A percentile compares a stretch with the other conserved stretches of the same genome.
These are phyloP conservation scores for Podospora fimiseda DNA, from an alignment of 495 filamentous ascomycete species.

Conservation along the genomic window DNA sequence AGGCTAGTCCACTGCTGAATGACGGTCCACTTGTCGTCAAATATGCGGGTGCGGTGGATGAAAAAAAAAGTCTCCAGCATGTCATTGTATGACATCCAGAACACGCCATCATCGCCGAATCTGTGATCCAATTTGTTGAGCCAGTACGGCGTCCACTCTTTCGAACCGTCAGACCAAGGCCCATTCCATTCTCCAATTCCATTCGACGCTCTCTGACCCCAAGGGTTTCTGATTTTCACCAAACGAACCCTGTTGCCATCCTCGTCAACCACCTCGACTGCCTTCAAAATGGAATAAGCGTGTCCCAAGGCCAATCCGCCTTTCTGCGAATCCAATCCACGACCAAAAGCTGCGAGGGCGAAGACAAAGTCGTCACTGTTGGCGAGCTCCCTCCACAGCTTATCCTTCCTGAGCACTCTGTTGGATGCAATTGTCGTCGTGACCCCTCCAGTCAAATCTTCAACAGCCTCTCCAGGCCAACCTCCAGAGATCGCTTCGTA, in stretches of 20 bases:
- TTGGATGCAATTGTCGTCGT: constrained; percentile 71
- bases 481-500: constrained; percentile 82
- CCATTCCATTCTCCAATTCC: constrained; percentile 65
- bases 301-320: constrained; percentile 70
- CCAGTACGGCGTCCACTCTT: constrained; percentile 89
- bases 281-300: constrained; percentile 84
- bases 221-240: constrained; percentile 77
- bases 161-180: constrained; percentile 83
- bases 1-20: constrained; percentile 80
- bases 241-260: constrained; percentile 38
- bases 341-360: constrained; percentile 60
- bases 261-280: constrained; percentile 66
- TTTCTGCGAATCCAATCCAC: constrained; percentile 44
- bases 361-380: constrained; percentile 84
- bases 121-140: constrained; percentile 69
- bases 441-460: constrained; percentile 89
- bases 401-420: constrained; percentile 80
- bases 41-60: constrained; percentile 81
- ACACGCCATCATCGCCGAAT: constrained; percentile 83
- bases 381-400: constrained; percentile 81
- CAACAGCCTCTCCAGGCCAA: constrained; percentile 79
- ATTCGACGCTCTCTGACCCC: constrained; percentile 51
- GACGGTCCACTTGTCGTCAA: constrained; percentile 78
- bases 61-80: constrained; percentile 74
- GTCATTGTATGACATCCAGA: constrained; percentile 68